These are phyloP conservation scores for Lactarius trivialis DNA, from an alignment of 768 basidiomycete species.

Conservation along the genomic window DNA sequence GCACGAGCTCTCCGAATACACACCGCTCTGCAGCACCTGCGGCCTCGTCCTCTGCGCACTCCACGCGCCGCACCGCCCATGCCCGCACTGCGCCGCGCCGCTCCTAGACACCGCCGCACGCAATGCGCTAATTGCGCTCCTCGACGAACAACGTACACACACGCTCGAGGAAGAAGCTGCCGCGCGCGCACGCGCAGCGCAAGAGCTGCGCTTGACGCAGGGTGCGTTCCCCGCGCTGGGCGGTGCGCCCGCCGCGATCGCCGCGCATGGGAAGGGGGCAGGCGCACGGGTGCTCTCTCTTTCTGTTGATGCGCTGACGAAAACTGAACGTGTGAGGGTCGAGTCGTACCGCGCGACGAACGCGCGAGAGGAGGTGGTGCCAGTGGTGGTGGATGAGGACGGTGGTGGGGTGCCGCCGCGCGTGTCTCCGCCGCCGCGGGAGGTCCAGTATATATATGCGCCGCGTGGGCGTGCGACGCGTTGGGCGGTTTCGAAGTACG, in stretches of 20 bases:
- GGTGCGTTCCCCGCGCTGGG: constrained; percentile 19
- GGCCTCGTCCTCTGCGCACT: constrained; percentile 21
- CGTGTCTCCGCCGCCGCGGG: constrained; percentile 10
- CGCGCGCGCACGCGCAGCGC: neutral
- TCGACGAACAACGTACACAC: constrained; percentile 1
- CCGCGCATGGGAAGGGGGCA: neutral
- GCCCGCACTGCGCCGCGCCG: constrained; percentile 12
- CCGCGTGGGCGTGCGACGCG: constrained; percentile 9
- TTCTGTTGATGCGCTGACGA: constrained; percentile 4
- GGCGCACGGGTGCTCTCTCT: constrained; percentile 13
- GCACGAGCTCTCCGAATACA: constrained; percentile 18
- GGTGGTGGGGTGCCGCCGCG: neutral
- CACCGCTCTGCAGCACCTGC: constrained; percentile 18
- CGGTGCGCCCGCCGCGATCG: neutral
- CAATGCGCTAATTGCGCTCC: constrained; percentile 9
- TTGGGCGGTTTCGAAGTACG: constrained; percentile 14
- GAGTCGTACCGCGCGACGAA: neutral
- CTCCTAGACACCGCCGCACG: constrained; percentile 7
- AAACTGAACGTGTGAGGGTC: constrained; percentile 6
- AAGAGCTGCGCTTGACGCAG: constrained; percentile 1
- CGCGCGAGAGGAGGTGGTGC: neutral
- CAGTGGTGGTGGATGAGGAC: neutral
- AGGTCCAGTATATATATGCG: constrained; percentile 12
- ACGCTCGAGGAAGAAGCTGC: constrained; percentile 10
- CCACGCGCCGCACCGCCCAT: constrained; percentile 10